A percentile compares a stretch with the other conserved stretches of the same genome.
These are phyloP conservation scores for Chalaropsis thielavioides DNA, from an alignment of 2,329 filamentous ascomycete species.

Conservation along the genomic window DNA sequence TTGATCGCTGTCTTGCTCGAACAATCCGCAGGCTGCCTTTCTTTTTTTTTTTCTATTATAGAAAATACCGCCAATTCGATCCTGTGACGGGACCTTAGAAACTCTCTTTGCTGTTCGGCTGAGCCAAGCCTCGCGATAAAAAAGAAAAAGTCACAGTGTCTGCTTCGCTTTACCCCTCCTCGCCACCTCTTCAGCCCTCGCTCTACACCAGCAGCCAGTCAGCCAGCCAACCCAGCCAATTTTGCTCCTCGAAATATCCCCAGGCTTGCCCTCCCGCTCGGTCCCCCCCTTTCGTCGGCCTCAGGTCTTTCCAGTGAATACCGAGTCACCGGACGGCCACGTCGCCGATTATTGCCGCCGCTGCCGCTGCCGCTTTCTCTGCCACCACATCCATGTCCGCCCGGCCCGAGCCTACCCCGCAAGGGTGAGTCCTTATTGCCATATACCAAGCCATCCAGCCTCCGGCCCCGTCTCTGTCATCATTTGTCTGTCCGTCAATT, in stretches of 20 bases:
- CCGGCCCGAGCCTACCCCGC: conserved; percentile 12
- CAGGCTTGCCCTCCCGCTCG: neutral
- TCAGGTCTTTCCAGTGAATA: neutral
- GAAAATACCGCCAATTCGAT: neutral
- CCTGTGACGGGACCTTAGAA: conserved; percentile 1
- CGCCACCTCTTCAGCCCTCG: neutral
- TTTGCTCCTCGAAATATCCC: neutral
- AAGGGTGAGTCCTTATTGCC: conserved; percentile 18
- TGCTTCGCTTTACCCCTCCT: conserved; percentile 3
- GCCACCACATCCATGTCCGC: conserved; percentile 8
- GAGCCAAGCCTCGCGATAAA: neutral
- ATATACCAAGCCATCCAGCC: conserved; percentile 13
- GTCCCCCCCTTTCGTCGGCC: neutral
- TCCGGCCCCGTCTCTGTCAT: neutral
- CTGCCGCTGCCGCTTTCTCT: neutral
- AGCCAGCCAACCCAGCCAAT: too few species aligned
- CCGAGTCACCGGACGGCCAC: neutral
- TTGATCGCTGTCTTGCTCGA: neutral
- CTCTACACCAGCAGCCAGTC: neutral
- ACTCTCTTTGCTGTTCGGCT: neutral
- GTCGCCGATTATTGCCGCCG: neutral
- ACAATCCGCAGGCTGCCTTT: neutral
- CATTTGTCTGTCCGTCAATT: conserved; percentile 13
- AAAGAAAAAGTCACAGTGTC: neutral
- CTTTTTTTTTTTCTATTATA: conserved; percentile 1